phyloP scores from a whole-genome alignment of 345 rosid species.

The Adansonia digitata region DNA sequence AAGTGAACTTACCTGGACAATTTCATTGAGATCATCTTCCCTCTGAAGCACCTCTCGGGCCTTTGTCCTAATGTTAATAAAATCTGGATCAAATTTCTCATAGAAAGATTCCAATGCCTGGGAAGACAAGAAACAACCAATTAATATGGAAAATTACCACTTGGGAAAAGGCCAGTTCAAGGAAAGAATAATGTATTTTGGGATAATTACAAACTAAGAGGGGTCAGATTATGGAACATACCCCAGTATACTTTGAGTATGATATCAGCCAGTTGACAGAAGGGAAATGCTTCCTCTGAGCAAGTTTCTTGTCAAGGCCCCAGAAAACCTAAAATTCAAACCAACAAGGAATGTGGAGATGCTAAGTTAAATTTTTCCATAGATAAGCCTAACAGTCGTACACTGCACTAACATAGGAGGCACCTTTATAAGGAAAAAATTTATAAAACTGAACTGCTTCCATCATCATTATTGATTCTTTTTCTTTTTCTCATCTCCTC shows the following conservation, averaged over 20 bases:
- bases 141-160: background rate
- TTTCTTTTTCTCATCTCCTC: background rate
- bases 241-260: slow-evolving; percentile 92
- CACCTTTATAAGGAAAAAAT: background rate
- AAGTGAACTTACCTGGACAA: slow-evolving; percentile 73
- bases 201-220: background rate
- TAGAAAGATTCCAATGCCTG: slow-evolving; percentile 98
- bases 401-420: background rate
- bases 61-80: slow-evolving; percentile 96
- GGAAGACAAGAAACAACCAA: slow-evolving; percentile 8
- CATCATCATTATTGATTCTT: background rate
- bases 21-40: slow-evolving; percentile 98
- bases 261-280: slow-evolving; percentile 99
- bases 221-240: slow-evolving; percentile 30
- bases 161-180: background rate
- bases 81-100: slow-evolving; percentile 94
- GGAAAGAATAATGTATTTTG: background rate
- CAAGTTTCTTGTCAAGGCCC: slow-evolving; percentile 99
- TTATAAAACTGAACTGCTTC: background rate
- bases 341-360: background rate
- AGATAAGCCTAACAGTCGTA: background rate
- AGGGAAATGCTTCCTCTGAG: slow-evolving; percentile 99
- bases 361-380: background rate
- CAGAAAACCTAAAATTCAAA: slow-evolving; percentile 79
- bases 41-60: slow-evolving; percentile 99